Evolutionary conservation across 2,329 filamentous ascomycete species (phyloP).

Genomic region (Drechslerella coelobrocha): DNA sequence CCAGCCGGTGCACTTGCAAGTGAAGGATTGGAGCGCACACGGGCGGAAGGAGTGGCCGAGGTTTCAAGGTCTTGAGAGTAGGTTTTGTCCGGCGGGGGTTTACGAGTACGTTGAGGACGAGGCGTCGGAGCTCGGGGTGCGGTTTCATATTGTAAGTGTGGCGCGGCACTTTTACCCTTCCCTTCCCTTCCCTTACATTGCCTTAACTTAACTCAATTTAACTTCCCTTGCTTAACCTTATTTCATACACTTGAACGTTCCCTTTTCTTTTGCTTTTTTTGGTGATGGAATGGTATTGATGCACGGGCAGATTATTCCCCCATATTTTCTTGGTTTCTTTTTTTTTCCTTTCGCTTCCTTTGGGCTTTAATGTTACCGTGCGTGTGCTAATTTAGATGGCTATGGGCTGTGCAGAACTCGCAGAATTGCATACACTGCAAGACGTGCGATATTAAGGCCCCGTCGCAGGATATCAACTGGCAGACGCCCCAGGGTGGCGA

Average conservation of each 20-base stretch:
- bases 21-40: conserved; percentile 93
- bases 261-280: background rate
- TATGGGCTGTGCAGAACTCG: conserved; percentile 45
- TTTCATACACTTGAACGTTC: background rate
- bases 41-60: conserved; percentile 80
- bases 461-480: conserved; percentile 97
- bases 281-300: conserved; percentile 64
- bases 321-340: conserved; percentile 12
- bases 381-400: background rate
- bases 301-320: conserved; percentile 80
- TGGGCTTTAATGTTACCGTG: background rate
- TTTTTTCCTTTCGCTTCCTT: background rate
- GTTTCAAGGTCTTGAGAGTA: conserved; percentile 91
- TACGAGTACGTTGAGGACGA: conserved; percentile 98
- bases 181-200: background rate
- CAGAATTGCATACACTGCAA: conserved; percentile 97
- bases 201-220: too few species aligned
- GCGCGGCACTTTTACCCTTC: too few species aligned
- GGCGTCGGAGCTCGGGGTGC: conserved; percentile 81
- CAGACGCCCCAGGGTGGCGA: conserved; percentile 89
- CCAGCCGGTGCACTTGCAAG: conserved; percentile 93
- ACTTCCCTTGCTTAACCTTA: too few species aligned
- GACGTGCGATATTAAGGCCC: conserved; percentile 98
- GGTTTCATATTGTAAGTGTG: conserved; percentile 85
- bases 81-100: conserved; percentile 95